Base-by-base conservation (phyloP, 768 basidiomycete genomes). In the Crepidotus variabilis region DNA sequence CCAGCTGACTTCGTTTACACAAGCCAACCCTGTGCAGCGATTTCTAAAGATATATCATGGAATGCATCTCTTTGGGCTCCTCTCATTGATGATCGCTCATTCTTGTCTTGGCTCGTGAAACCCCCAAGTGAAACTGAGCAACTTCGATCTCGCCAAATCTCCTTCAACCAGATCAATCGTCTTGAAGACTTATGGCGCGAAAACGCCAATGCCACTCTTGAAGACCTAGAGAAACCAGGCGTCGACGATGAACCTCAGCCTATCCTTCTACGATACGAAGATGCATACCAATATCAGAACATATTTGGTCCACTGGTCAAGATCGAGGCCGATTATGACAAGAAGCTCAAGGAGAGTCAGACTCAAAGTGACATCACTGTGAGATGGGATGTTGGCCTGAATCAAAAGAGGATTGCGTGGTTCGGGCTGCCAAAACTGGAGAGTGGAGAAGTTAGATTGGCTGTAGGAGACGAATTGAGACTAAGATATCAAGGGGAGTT, bases 231-330 rank as follows among this genome's bases (percentile, higher is more conserved):
- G 69, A 95, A 97, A 67, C 94, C 94, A 0, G 94, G 95, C 6
- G 91, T 98, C 1, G 97, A 99, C 65, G 97, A 99, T 71, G 97
- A 99, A 65, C 94, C 97, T 2, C 94, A 98, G 69, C 84, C 89
- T 6, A 90, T 99, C 59, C 69, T 96, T 21, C 73, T 90, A 53
- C 88, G 87, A 60, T 99, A 99, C 70, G 96, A 98, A 69, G 97
- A 99, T 70, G 97, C 97, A 47, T 99, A 98, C 67, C 97, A 98
- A 66, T 99, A 99, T 70, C 97, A 99, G 76, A 99, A 99, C 68
- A 98, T 99, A 55, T 96, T 98, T 65, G 97, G 97, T 4, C 97
- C 97, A 14, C 83, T 99, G 47, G 97, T 99, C 72, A 99, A 99
- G 77, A 98, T 99, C 63, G 97, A 99, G 68, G 97, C 97, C 1